Conservation (phyloP, 257 asterid species). For the Verbena officinalis region DNA sequence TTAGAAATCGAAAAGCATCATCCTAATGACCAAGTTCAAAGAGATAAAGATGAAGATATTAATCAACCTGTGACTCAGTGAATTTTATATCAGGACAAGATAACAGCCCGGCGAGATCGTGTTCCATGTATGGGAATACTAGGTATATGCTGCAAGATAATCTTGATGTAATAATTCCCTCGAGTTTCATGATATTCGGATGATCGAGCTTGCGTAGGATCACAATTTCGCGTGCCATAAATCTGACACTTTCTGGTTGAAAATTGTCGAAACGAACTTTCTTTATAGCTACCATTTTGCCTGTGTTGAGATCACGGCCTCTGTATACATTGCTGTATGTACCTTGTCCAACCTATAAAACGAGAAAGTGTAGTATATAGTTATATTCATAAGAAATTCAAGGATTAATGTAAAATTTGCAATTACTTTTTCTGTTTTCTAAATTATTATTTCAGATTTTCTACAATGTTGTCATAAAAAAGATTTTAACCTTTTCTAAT, state of each 20-base stretch:
- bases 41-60: background rate
- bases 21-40: background rate
- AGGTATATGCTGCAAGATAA: slow-evolving; percentile 62
- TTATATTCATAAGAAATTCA: background rate
- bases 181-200: slow-evolving; percentile 70
- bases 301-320: slow-evolving; percentile 58
- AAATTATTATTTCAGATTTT: too few relatives aligned
- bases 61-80: slow-evolving; percentile 67
- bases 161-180: slow-evolving; percentile 64
- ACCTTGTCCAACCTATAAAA: slow-evolving; percentile 71
- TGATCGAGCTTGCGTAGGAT: slow-evolving; percentile 68
- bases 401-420: too few relatives aligned
- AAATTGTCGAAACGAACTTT: slow-evolving; percentile 71
- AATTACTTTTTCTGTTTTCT: too few relatives aligned
- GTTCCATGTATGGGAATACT: slow-evolving; percentile 78
- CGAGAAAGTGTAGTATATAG: background rate
- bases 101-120: slow-evolving; percentile 63
- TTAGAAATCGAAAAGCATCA: background rate
- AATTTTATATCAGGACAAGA: slow-evolving; percentile 69
- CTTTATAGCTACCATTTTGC: slow-evolving; percentile 62
- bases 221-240: slow-evolving; percentile 67
- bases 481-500: slow-evolving; percentile 63
- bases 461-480: background rate
- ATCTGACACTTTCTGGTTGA: slow-evolving; percentile 72
- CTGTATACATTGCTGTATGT: slow-evolving; percentile 74